Conservation (phyloP, 495 filamentous ascomycete species). For the Staphylotrichum longicolle region DNA sequence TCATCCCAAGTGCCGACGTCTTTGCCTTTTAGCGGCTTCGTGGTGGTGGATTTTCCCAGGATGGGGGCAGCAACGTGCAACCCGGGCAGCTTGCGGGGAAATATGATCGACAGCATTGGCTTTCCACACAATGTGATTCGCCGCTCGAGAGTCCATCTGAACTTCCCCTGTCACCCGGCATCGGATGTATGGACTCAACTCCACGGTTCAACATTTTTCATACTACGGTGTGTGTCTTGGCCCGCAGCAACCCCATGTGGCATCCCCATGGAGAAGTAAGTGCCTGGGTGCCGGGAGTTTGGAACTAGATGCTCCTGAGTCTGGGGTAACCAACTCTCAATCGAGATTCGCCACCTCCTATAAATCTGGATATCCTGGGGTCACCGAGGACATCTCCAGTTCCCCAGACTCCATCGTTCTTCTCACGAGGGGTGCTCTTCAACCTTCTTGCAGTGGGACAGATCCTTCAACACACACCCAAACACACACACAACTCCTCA, state of each 20-base stretch:
- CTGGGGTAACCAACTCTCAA: slow-evolving; percentile 13
- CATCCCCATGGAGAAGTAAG: slow-evolving; percentile 23
- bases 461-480: too few species aligned
- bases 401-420: slow-evolving; percentile 16
- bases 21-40: slow-evolving; percentile 7
- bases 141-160: not conserved
- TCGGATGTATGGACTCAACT: not conserved
- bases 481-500: slow-evolving; percentile 14
- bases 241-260: slow-evolving; percentile 13
- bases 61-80: slow-evolving; percentile 1
- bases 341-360: slow-evolving; percentile 11
- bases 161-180: not conserved
- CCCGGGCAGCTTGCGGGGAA: slow-evolving; percentile 19
- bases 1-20: slow-evolving; percentile 23
- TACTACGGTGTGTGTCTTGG: slow-evolving; percentile 15
- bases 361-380: slow-evolving; percentile 21
- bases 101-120: slow-evolving; percentile 2
- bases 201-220: slow-evolving; percentile 21
- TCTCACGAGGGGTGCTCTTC: not conserved
- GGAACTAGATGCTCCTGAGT: not conserved
- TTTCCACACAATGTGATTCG: slow-evolving; percentile 22
- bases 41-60: slow-evolving; percentile 13
- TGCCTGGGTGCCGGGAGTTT: slow-evolving; percentile 10
- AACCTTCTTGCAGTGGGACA: too few species aligned
- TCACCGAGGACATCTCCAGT: slow-evolving; percentile 2